Base-by-base conservation (phyloP, 805 yeast species). In the Kuraishia hungarica region DNA sequence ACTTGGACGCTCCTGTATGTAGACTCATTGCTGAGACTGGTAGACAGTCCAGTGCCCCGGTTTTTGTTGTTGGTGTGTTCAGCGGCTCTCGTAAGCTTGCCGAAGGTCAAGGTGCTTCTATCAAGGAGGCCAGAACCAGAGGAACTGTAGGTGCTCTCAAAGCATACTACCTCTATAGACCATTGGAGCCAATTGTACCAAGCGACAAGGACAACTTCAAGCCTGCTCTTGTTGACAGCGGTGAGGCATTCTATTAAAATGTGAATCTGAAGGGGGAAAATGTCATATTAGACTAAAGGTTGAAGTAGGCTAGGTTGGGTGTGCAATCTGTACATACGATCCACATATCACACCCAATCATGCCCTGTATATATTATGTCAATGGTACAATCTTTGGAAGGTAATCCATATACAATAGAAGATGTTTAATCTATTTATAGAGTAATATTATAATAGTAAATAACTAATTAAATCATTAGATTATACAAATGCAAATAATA, bases 21-120 rank as follows among this genome's bases (percentile, higher is more conserved):
- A 83, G 96, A 66, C 78, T 94, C 57, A 74, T 94, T 55, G 92
- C 96, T 39, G 99, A 94, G 72, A 87, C 97, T 28, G 99, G 99
- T 69, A 82, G 99, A 71, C 75, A 78, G 63, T 83, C 97, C 2
- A 79, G 81, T 56, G 83, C 87, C 51, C 96, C 99, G 23, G 86
- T 91, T 46, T 94, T 82, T 62, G 87, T 93, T 15, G 96, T 93
- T 39, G 98, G 97, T 53, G 94, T 89, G 1, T 94, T 91, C 69
- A 78, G 87, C 56, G 98, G 97, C 39, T 76, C 77, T 15, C 82
- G 83, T 59, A 84, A 89, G 70, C 76, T 94, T 55, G 97, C 97
- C 53, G 97, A 94, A 71, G 97, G 97, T 48, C 90, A 87, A 66
- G 99, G 98, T 43, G 77, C 96, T 6, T 87, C 96, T 28, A 75